Base-by-base conservation (phyloP, 805 yeast genomes). In the Barnettozyma pratensis region DNA sequence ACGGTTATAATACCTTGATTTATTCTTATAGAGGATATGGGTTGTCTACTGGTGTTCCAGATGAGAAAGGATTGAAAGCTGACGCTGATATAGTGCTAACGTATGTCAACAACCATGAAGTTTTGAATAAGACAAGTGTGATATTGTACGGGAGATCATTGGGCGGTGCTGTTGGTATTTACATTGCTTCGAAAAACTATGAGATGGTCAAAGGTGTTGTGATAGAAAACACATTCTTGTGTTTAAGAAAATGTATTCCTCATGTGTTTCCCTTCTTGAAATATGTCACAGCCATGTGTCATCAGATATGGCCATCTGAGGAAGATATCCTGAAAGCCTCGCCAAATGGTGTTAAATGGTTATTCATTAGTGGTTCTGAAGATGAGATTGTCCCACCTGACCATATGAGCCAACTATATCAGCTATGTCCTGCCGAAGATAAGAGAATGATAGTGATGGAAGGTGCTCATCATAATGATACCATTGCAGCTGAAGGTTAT, bases 11-110 rank as follows among this genome's bases (percentile, higher is more conserved):
- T 64, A 96, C 90, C 3, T 77, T 92, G 42, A 80, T 87, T 5
- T 85, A 88, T 56, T 87, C 96, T 1, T 92, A 92, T 66, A 72
- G 99, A 57, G 98, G 99, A 0, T 91, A 91, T 65, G 97, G 97
- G 0, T 68, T 73, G 42, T 83, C 92, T 2, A 77, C 85, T 1
- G 98, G 98, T 1, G 56, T 54, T 0, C 85, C 98, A 0, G 72
- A 77, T 39, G 99, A 92, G 65, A 49, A 46, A 2, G 98, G 98
- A 0, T 68, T 92, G 55, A 91, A 91, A 62, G 60, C 74, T 1
- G 99, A 92, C 61, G 94, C 96, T 1, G 84, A 83, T 53, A 72
- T 89, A 0, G 82, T 84, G 2, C 72, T 87, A 71, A 66, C 76
- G 19, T 85, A 73, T 57, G 61, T 92, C n/a, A 46, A 59, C 1